These are phyloP conservation scores for Tetrahymena elliotti DNA, from an alignment of 73 alveolate genomes.

Conservation along the genomic window DNA sequence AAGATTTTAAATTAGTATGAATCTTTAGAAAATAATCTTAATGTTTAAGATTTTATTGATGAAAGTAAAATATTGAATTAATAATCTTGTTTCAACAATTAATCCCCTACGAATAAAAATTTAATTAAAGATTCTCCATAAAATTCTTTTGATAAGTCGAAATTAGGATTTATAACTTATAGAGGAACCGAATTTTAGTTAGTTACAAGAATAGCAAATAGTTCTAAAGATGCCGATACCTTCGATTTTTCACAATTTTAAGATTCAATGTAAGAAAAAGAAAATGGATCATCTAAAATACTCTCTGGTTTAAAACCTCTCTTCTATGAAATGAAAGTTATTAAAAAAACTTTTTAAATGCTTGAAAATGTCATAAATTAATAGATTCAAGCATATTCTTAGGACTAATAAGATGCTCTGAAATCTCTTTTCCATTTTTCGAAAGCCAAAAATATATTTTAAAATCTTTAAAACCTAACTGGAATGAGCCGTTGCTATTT, in stretches of 20 bases:
- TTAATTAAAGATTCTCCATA: not conserved
- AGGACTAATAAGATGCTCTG: not conserved
- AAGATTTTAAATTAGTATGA: not conserved
- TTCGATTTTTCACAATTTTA: no score
- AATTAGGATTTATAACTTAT: not conserved
- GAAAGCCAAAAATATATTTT: not conserved
- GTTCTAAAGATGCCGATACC: not conserved
- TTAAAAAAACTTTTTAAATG: not conserved
- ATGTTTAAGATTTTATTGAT: not conserved
- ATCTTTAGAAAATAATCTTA: not conserved
- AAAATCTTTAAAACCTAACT: not conserved
- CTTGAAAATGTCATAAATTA: not conserved
- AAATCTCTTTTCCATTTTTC: not conserved
- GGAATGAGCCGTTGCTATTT: not conserved
- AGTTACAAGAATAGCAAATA: not conserved
- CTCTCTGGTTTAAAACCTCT: not conserved
- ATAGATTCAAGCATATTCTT: not conserved
- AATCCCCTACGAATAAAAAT: no score
- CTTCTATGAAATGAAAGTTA: not conserved
- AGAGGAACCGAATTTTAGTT: not conserved
- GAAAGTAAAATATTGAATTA: not conserved
- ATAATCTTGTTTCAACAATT: not conserved
- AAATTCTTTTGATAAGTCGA: not conserved
- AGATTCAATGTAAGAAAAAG: not conserved
- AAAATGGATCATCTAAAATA: no score